Percentiles rank a stretch among this genome's conserved stretches.
phyloP scores from a whole-genome alignment of 306 rosid species.

The Carpinus viminea region DNA sequence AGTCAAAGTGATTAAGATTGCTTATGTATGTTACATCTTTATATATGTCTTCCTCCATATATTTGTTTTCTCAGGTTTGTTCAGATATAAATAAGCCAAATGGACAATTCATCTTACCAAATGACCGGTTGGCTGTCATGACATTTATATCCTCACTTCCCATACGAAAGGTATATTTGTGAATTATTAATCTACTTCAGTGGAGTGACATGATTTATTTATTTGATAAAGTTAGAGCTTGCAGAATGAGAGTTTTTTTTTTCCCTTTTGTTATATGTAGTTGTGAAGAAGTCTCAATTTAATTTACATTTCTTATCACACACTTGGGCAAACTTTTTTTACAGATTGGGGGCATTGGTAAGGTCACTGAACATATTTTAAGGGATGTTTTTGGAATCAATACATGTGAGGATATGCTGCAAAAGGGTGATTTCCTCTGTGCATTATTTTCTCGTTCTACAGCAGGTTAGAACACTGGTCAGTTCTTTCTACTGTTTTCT shows the following conservation, averaged over 20 bases:
- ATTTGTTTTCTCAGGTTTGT: constrained; percentile 62
- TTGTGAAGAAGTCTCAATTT: constrained; percentile 21
- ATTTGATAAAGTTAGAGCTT: neutral
- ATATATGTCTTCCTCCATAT: neutral
- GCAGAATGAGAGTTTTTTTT: neutral
- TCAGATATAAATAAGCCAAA: constrained; percentile 98
- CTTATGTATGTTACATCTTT: neutral
- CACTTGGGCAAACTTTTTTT: constrained; percentile 22
- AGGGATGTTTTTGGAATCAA: constrained; percentile 74
- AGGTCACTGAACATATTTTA: constrained; percentile 85
- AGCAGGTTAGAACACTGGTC: constrained; percentile 59
- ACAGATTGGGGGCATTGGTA: constrained; percentile 98
- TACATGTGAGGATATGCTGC: constrained; percentile 84
- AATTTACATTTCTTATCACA: neutral
- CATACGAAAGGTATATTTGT: constrained; percentile 73
- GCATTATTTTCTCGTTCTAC: constrained; percentile 80
- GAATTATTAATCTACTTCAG: constrained; percentile 13
- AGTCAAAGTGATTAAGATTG: neutral
- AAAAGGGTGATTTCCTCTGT: constrained; percentile 67
- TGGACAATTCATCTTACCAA: constrained; percentile 70
- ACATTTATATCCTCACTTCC: constrained; percentile 93
- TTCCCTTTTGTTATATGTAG: neutral
- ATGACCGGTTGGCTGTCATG: constrained; percentile 71
- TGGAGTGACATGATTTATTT: constrained; percentile 9
- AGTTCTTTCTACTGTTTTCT: neutral